phyloP scores from a whole-genome alignment of 169 alveolate species.

The Babesia bigemina region DNA sequence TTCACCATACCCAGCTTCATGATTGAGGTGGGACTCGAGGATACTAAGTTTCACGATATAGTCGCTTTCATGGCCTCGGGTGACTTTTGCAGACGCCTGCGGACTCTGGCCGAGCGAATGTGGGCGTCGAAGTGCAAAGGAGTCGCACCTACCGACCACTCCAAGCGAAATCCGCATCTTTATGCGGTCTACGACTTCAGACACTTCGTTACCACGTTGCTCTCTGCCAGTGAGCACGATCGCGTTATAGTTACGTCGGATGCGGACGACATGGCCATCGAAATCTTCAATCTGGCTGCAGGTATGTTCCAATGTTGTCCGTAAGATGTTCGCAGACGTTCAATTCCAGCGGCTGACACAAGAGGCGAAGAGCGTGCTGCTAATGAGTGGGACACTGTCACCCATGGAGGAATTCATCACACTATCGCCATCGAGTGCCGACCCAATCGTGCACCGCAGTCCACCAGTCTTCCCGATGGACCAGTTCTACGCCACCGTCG shows the following conservation, averaged over 20 bases:
- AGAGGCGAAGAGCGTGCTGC: conserved; percentile 49
- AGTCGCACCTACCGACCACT: background rate
- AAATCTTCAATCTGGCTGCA: conserved; percentile 43
- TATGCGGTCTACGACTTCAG: conserved; percentile 30
- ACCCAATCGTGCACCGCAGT: conserved; percentile 32
- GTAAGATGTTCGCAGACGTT: background rate
- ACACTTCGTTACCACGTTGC: conserved; percentile 30
- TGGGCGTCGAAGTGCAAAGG: conserved; percentile 5
- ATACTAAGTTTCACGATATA: conserved; percentile 36
- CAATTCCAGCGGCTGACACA: conserved; percentile 10
- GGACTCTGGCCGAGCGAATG: conserved; percentile 35
- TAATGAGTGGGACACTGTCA: conserved; percentile 69
- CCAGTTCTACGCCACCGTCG: conserved; percentile 34
- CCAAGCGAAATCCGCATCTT: background rate
- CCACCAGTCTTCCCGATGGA: conserved; percentile 53
- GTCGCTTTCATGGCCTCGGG: conserved; percentile 32
- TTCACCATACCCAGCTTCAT: conserved; percentile 41
- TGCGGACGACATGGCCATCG: conserved; percentile 14
- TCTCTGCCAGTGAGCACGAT: conserved; percentile 43
- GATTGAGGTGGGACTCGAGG: conserved; percentile 34
- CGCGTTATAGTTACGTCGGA: conserved; percentile 24
- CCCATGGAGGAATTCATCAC: conserved; percentile 58
- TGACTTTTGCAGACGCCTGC: conserved; percentile 35
- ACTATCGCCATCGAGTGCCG: conserved; percentile 38
- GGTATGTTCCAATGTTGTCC: background rate